Base-by-base conservation (phyloP, 179 eudicot genomes). In the Actinidia polygama region DNA sequence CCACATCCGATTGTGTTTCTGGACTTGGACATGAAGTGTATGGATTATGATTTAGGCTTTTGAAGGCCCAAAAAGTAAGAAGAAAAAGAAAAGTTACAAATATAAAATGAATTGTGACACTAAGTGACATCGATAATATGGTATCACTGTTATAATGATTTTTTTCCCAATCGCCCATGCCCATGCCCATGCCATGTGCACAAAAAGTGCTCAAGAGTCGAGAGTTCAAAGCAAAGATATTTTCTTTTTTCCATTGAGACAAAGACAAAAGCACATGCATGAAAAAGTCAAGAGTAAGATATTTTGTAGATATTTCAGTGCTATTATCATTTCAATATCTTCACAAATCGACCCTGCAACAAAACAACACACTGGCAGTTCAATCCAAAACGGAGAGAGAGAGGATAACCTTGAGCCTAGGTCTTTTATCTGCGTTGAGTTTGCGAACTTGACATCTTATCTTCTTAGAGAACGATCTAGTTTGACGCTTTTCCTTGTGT, bases 401-500 rank as follows among this genome's bases (percentile, higher is more conserved):
- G 36, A 21, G 4, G 61, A 3, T 3, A 18, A 91, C 94, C 92
- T 91, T 89, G 81, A 87, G 83, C 44, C 92, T 84, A n/a, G 94
- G 94, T 78, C 94, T 79, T 51, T 89, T 85, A 61, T 91, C 94
- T 40, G 94, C 94, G 80, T 89, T 91, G 57, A 87, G 86, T 63
- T 91, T 91, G 71, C 94, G 92, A 69, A 91, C 91, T 85, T 91
- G 77, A 62, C 89, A 91, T 79, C 94, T 84, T 64, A 91, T 91
- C 84, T 88, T 88, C 74, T 88, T 90, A 24, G 91, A 83, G 77
- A 91, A 90, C 26, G 89, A 81, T 85, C 94, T 84, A 50, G 46
- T 78, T 30, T 88, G 91, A 23, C 94, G 87, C 75, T 91, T 91
- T 74, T 91, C 90, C 47, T 91, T 91, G 83, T 91, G 88, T 54